Evolutionary conservation across 139 green algal genomes (phyloP), one percentile per base, ranked within the genome.

Genomic region (Parachlorella kessleri): DNA sequence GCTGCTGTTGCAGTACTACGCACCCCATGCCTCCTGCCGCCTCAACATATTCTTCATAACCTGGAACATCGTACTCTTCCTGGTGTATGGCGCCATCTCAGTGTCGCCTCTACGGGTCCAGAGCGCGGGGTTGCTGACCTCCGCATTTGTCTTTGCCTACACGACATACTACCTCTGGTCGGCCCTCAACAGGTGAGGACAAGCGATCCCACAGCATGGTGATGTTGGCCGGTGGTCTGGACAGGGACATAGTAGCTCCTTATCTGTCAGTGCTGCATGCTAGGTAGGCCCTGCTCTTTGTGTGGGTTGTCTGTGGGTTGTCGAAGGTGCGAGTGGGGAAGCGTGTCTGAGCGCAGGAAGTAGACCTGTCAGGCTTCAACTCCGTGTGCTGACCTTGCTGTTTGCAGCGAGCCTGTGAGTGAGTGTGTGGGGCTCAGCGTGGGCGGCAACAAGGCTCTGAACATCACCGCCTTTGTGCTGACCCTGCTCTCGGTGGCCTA

Each of bases 1-100:
- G 2, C 36, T 8, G 37, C 37, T 78, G 26, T 40, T 55, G 42
- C 67, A 92, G 66, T 94, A 81, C 77, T 98, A 92, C 63, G 89
- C 91, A 3, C 84, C 90, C 1, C 59, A 55, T 9, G 28, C 67
- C 6, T 79, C 48, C 55, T 96, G 92, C 81, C 78, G 74, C n/a
- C 80, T 94, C 23, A 98, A 98, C 75, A 90, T 96, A 66, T 93
- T 92, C 68, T 95, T 96, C 78, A 93, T 94, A 78, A 96, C 93
- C 1, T 93, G 82, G 72, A 91, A 88, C 26, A 63, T 97, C 4
- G 68, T 96, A 4, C 59, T 94, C 39, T 92, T 86, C 26, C 24
- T 96, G 1, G 54, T 77, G 3, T 90, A 92, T 66, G 87, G 40
- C 4, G 37, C 89, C 28, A 77, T 97, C 24, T 93, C 90, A 32